A percentile compares a stretch with the other conserved stretches of the same genome.
Evolutionary conservation across 139 green algal species (phyloP).

Genomic region (Prasinococcaceae sp.): DNA sequence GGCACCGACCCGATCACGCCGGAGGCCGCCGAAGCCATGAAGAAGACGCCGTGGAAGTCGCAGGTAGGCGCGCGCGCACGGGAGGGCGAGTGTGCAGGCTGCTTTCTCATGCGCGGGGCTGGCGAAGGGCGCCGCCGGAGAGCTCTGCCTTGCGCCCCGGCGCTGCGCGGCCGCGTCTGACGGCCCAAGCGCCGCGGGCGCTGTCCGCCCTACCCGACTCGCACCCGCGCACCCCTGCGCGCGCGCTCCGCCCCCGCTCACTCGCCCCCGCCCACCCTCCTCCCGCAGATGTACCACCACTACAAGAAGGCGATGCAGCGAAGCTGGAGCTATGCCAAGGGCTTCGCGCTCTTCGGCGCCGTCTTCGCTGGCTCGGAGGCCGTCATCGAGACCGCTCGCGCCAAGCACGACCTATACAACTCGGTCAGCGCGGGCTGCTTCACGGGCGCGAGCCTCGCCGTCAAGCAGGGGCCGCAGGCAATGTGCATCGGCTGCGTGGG

Average conservation of each 20-base stretch:
- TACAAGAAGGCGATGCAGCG: neutral
- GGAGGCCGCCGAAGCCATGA: neutral
- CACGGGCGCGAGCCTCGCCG: conserved; percentile 65
- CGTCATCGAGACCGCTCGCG: conserved; percentile 74
- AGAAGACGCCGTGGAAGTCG: neutral
- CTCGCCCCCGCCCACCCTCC: neutral
- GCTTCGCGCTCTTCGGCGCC: conserved; percentile 73
- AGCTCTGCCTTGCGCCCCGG: neutral
- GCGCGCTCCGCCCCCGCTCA: too few species aligned
- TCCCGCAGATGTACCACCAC: neutral
- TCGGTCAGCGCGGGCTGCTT: conserved; percentile 72
- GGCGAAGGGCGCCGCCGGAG: neutral
- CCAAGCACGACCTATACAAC: conserved; percentile 82
- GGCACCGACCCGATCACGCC: conserved; percentile 7
- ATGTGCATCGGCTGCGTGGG: conserved; percentile 8
- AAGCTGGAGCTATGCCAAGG: conserved; percentile 47
- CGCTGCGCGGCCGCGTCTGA: too few species aligned
- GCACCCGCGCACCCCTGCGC: neutral
- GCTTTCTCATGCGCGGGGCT: neutral
- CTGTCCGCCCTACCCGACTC: too few species aligned
- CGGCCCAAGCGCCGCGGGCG: too few species aligned
- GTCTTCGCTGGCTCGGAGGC: conserved; percentile 86
- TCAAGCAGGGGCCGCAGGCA: conserved; percentile 6
- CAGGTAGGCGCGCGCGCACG: neutral
- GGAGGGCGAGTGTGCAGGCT: neutral